phyloP scores from a whole-genome alignment of 305 asterid genomes.

The Fraxinus floribunda region DNA sequence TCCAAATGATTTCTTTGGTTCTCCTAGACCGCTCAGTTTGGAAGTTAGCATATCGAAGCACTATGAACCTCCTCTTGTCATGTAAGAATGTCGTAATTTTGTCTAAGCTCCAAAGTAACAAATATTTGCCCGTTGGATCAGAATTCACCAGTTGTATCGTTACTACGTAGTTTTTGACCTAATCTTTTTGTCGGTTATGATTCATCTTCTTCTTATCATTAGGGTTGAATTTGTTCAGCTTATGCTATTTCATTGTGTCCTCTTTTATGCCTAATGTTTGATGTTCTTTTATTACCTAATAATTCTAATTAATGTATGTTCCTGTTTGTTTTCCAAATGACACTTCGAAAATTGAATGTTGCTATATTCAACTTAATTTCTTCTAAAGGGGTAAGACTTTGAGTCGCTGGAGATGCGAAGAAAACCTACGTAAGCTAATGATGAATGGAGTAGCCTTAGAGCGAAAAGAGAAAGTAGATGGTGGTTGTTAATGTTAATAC shows the following conservation, averaged over 20 bases:
- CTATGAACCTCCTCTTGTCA: neutral
- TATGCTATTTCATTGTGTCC: neutral
- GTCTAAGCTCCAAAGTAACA: neutral
- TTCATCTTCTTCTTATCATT: neutral
- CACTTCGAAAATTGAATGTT: neutral
- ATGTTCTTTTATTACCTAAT: neutral
- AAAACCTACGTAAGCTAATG: neutral
- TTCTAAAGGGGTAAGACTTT: neutral
- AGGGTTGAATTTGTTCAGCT: neutral
- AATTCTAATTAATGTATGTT: no score
- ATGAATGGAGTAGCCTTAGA: neutral
- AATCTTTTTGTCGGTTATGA: neutral
- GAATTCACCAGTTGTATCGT: neutral
- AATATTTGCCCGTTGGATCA: neutral
- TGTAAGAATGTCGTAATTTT: neutral
- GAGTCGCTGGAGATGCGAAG: neutral
- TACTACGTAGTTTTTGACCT: neutral
- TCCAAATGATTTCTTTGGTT: neutral
- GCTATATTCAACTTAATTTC: neutral
- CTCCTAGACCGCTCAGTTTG: neutral
- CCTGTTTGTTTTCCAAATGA: neutral
- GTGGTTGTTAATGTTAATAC: neutral
- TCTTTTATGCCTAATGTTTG: neutral
- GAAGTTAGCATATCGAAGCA: neutral
- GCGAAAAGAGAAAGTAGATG: neutral